Percentiles rank a stretch among this genome's conserved stretches.
phyloP scores from a whole-genome alignment of 805 yeast genomes.

The Hanseniaspora occidentalis region DNA sequence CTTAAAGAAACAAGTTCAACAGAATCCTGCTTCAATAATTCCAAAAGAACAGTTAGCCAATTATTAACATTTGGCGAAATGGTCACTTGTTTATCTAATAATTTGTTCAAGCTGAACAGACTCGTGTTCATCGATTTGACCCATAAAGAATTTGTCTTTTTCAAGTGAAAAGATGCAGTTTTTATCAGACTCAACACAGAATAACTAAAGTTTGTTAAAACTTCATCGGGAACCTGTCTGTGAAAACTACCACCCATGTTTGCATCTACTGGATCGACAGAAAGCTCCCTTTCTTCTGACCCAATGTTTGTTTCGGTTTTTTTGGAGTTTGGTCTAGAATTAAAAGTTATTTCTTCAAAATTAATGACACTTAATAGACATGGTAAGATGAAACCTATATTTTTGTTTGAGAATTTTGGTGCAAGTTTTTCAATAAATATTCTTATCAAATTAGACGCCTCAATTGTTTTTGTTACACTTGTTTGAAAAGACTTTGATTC shows the following conservation, averaged over 20 bases:
- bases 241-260: too few species aligned
- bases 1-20: neutral
- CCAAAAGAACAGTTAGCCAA: neutral
- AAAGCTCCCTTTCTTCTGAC: too few species aligned
- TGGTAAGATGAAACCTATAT: conserved; percentile 13
- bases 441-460: conserved; percentile 17
- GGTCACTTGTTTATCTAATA: neutral
- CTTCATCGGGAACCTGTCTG: neutral
- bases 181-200: neutral
- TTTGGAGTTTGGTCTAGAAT: neutral
- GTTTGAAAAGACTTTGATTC: conserved; percentile 11
- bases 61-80: neutral
- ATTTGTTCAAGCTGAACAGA: neutral
- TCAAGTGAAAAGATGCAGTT: neutral
- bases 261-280: too few species aligned
- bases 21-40: neutral
- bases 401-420: conserved; percentile 15
- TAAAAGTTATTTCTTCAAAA: neutral
- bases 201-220: neutral
- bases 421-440: conserved; percentile 20
- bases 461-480: conserved; percentile 9
- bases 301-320: too few species aligned
- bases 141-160: neutral
- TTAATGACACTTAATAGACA: conserved; percentile 16
- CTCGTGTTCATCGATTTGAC: neutral